Evolutionary conservation across 306 rosid species (phyloP), one percentile per base, ranked within the genome.

Genomic region (Vigna mungo): DNA sequence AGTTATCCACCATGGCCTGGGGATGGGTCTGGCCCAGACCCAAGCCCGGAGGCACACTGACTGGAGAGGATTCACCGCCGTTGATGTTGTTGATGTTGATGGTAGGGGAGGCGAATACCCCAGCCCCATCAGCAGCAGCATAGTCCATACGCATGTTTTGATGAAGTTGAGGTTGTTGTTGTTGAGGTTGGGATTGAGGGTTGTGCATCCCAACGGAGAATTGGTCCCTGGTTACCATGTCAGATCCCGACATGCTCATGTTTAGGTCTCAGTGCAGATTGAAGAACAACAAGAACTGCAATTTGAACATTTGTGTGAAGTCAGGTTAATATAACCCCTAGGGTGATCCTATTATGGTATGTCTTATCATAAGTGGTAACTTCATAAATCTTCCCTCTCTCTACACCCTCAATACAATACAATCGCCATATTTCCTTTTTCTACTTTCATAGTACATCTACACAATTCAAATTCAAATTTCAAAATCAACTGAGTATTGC

Each of bases 231-330:
- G 78, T 82, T 10, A 82, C 72, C 83, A 89, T 83, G 71, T 91
- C 90, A 37, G 93, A 88, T 82, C 89, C 97, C 5, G 96, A 88
- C 93, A 92, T 89, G 18, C 32, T 67, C 51, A 10, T 5, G 17
- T 14, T 15, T 55, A 2, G 16, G 3, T 14, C 46, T 18, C 2
- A 48, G 77, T 14, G 17, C 6, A 11, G 16, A 75, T 25, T 16
- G 47, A 14, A 21, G 15, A 63, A 37, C 2, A 39, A 39, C 52
- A 65, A 41, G 12, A 66, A 43, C 34, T 66, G 17, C 36, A 20
- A 21, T 66, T 39, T 20, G 4, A 66, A 43, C 71, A 66, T 43
- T 41, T 41, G 53, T 39, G 18, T 20, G 36, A 36, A 37, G 9
- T 3, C 1, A 5, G 36, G 30, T 66, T 20, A 66, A 10, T 18